Percentiles rank a stretch among this genome's conserved stretches.
Conservation (phyloP, 768 basidiomycete species). For the Candolleomyces eurysporus region DNA sequence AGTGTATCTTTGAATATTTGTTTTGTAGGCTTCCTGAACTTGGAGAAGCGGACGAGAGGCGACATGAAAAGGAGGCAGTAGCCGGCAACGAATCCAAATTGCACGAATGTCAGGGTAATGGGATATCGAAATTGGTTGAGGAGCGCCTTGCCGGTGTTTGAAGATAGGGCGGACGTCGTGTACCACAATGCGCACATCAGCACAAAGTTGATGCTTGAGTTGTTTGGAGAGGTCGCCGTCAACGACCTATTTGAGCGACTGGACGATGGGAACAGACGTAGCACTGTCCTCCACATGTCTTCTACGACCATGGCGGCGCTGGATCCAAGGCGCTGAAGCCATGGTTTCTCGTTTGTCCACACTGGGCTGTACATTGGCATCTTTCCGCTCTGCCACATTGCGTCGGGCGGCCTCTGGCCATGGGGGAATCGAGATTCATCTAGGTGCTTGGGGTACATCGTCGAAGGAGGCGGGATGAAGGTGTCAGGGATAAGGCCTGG, state of each 20-base stretch:
- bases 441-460: background rate
- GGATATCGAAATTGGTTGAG: constrained; percentile 92
- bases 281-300: constrained; percentile 6
- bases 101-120: constrained; percentile 94
- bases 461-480: background rate
- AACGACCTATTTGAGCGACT: constrained; percentile 1
- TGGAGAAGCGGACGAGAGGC: constrained; percentile 64
- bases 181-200: constrained; percentile 92
- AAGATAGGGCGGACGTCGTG: constrained; percentile 86
- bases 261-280: constrained; percentile 2
- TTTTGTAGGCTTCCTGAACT: constrained; percentile 65
- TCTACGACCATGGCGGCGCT: constrained; percentile 7
- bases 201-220: constrained; percentile 55
- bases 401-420: background rate
- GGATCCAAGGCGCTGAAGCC: constrained; percentile 8
- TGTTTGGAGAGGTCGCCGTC: constrained; percentile 3
- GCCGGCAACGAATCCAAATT: constrained; percentile 90
- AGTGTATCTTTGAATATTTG: constrained; percentile 76
- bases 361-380: constrained; percentile 10
- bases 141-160: constrained; percentile 96
- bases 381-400: constrained; percentile 10
- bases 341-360: constrained; percentile 11
- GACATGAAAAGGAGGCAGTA: constrained; percentile 87
- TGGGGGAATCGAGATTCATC: constrained; percentile 1
- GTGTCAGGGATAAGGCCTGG: background rate